Evolutionary conservation across 2,329 filamentous ascomycete genomes (phyloP), one percentile per base, ranked within the genome.

Genomic region (Cladosporium sp.): DNA sequence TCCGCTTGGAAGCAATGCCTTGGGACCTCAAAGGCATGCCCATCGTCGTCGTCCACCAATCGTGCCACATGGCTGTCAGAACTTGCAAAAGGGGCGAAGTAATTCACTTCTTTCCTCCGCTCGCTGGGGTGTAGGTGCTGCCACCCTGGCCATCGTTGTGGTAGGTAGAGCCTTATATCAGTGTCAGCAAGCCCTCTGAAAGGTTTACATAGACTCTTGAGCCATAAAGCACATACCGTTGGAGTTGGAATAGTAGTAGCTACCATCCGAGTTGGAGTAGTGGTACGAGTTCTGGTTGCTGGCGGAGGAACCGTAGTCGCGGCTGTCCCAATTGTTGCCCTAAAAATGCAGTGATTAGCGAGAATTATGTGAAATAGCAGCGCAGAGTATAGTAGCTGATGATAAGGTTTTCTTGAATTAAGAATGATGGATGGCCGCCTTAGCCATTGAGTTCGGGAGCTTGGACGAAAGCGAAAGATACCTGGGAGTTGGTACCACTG

Each of bases 251-350:
- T 91, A 91, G 80, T 91, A 91, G 82, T 91, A 91, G 1, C 84
- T 86, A 26, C 39, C 82, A 68, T 74, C 86, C 84, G 66, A 73
- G 80, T 91, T 91, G 61, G 86, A 89, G 75, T 90, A 91, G 74
- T 91, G 88, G 75, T 88, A 89, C 7, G 81, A 78, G 78, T 89
- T 89, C 32, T 78, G 76, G 75, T 88, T 87, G 59, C 81, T 69
- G 8, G 83, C 85, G 58, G 77, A 71, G 68, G 80, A 82, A 67
- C 86, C 86, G 69, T 90, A 89, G 77, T 88, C 85, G 36, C 88
- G 87, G 53, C 83, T 76, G 77, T 87, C 89, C 73, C 87, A 91
- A 79, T 87, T 85, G 77, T 91, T 91, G 68, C 89, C 88, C 88
- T 90, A 63, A n/a, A 11, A n/a, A 21, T 39, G 3, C 13, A 21